Conservation (phyloP, 129 eudicot genomes). For the Lactuca saligna region DNA sequence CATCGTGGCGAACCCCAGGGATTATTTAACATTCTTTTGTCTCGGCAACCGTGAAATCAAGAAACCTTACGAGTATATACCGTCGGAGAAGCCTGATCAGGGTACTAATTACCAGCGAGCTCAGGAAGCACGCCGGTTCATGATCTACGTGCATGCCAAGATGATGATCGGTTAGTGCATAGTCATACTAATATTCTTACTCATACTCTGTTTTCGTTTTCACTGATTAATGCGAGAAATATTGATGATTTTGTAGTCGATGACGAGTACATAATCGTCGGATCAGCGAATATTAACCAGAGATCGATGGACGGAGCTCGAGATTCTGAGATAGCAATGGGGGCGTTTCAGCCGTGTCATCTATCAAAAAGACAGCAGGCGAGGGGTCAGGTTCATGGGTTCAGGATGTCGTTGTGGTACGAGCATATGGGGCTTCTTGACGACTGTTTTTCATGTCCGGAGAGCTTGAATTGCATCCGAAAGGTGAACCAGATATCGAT, state of each 20-base stretch:
- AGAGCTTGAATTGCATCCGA: conserved; percentile 44
- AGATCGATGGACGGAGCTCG: conserved; percentile 87
- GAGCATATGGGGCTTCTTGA: conserved; percentile 75
- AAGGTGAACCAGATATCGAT: conserved; percentile 50
- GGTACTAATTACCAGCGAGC: conserved; percentile 57
- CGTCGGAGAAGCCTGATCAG: conserved; percentile 48
- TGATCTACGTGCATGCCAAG: conserved; percentile 87
- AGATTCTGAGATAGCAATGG: conserved; percentile 92
- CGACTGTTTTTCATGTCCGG: conserved; percentile 43
- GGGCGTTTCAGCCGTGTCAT: conserved; percentile 80
- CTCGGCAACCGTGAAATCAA: conserved; percentile 66
- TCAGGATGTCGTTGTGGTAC: conserved; percentile 78
- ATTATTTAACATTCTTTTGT: conserved; percentile 72
- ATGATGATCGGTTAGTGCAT: conserved; percentile 72
- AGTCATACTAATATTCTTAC: neutral
- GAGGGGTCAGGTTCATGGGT: conserved; percentile 70
- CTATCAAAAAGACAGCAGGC: conserved; percentile 45
- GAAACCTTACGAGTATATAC: conserved; percentile 61
- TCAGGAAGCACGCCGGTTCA: conserved; percentile 67
- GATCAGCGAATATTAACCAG: conserved; percentile 85
- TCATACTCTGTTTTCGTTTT: neutral
- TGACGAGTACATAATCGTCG: conserved; percentile 78
- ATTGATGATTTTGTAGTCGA: conserved; percentile 47
- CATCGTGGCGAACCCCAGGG: conserved; percentile 59
- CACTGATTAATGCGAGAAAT: neutral